These are phyloP conservation scores for Graphium sp. DNA, from an alignment of 2,329 filamentous ascomycete species.

Conservation along the genomic window DNA sequence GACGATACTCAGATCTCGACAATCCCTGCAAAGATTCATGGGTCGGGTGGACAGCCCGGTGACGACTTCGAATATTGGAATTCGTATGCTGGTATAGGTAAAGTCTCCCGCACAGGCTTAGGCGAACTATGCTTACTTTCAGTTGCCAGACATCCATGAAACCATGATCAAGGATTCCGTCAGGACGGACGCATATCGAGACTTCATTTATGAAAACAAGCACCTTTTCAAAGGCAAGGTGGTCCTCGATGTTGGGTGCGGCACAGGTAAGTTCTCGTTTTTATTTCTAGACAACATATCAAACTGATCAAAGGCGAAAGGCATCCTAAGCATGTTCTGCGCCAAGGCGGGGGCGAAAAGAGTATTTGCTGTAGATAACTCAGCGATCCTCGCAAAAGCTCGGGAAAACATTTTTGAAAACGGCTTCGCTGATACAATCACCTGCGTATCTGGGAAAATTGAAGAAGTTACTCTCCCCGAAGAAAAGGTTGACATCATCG, in stretches of 20 bases:
- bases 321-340: conserved; percentile 89
- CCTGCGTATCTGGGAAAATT: conserved; percentile 68
- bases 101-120: conserved; percentile 7
- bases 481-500: conserved; percentile 76
- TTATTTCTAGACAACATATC: too few relatives aligned
- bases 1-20: conserved; percentile 25
- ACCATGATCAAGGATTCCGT: conserved; percentile 87
- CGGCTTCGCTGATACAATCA: conserved; percentile 55
- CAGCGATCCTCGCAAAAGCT: conserved; percentile 75
- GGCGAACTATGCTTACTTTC: conserved; percentile 2
- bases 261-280: conserved; percentile 41
- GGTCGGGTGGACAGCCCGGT: conserved; percentile 11
- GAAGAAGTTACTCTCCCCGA: conserved; percentile 73
- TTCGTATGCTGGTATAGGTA: conserved; percentile 46
- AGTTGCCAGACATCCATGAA: conserved; percentile 86
- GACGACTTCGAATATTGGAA: conserved; percentile 36
- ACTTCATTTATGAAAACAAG: conserved; percentile 90
- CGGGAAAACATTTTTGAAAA: conserved; percentile 75
- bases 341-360: conserved; percentile 73
- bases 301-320: too few relatives aligned
- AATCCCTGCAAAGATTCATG: conserved; percentile 10
- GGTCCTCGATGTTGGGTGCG: conserved; percentile 83
- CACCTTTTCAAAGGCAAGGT: conserved; percentile 71
- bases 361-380: conserved; percentile 86
- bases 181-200: conserved; percentile 79